phyloP scores from a whole-genome alignment of 2,329 filamentous ascomycete genomes.

The Curvularia verruculosa region DNA sequence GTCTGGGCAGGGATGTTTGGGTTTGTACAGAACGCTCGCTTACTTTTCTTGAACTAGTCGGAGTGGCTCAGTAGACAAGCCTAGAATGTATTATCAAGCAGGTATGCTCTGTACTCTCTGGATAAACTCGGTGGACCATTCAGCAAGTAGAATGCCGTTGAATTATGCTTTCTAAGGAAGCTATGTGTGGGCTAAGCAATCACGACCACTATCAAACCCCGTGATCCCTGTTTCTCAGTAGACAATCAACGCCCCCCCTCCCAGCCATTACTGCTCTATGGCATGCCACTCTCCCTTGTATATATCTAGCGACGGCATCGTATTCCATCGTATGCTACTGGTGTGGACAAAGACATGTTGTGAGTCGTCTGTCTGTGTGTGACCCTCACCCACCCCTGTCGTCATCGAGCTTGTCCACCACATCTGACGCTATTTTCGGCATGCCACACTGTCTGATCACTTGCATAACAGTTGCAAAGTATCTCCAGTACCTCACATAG shows the following conservation, averaged over 20 bases:
- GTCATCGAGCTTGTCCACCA: not conserved
- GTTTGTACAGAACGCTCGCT: not conserved
- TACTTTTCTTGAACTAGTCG: not conserved
- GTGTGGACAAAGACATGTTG: slow-evolving; percentile 2
- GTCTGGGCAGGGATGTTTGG: not conserved
- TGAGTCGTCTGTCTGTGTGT: slow-evolving; percentile 6
- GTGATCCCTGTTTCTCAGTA: not conserved
- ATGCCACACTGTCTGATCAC: not conserved
- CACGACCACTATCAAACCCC: not conserved
- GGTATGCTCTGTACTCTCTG: too few species aligned
- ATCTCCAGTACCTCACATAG: not conserved
- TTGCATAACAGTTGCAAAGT: not conserved
- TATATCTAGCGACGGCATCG: not conserved
- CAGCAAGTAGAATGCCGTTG: not conserved
- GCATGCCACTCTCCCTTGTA: not conserved
- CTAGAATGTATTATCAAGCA: too few species aligned
- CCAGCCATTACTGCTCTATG: not conserved
- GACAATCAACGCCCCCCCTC: not conserved
- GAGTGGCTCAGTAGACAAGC: not conserved
- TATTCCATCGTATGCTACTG: not conserved
- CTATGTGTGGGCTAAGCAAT: not conserved
- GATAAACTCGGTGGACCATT: too few species aligned
- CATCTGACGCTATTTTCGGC: not conserved
- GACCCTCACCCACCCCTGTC: not conserved
- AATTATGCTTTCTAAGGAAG: not conserved